Conservation (phyloP, 2,329 filamentous ascomycete species). For the Trichoderma lentiforme region DNA sequence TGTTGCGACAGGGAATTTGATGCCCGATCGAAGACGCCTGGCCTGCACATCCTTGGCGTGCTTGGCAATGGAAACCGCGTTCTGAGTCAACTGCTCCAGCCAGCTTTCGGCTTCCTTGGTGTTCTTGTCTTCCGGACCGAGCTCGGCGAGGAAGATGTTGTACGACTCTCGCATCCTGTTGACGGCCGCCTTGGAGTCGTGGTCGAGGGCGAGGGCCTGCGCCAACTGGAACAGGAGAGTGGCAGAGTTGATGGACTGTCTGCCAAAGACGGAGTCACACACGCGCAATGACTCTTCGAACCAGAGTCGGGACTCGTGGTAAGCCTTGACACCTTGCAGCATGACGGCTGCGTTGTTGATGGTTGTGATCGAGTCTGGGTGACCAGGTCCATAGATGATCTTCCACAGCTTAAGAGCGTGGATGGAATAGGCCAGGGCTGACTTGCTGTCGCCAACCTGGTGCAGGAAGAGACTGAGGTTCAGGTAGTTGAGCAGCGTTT, state of each 20-base stretch:
- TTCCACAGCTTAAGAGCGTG: slow-evolving; percentile 96
- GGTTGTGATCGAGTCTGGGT: slow-evolving; percentile 97
- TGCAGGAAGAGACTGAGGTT: slow-evolving; percentile 95
- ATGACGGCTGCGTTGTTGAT: slow-evolving; percentile 99
- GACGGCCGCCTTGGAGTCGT: slow-evolving; percentile 88
- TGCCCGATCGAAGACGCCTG: slow-evolving; percentile 65
- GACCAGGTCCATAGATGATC: slow-evolving; percentile 87
- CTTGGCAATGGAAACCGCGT: slow-evolving; percentile 90
- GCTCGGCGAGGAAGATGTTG: slow-evolving; percentile 85
- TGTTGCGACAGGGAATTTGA: slow-evolving; percentile 56
- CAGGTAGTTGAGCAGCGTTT: slow-evolving; percentile 92
- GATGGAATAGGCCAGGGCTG: slow-evolving; percentile 82
- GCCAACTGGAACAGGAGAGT: slow-evolving; percentile 96
- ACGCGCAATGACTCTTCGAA: slow-evolving; percentile 90
- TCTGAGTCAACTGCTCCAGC: slow-evolving; percentile 94
- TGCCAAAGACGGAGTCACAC: slow-evolving; percentile 86
- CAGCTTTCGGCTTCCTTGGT: slow-evolving; percentile 97
- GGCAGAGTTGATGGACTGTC: slow-evolving; percentile 86
- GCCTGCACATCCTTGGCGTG: slow-evolving; percentile 84
- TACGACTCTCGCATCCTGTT: slow-evolving; percentile 93
- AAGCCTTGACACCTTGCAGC: slow-evolving; percentile 93
- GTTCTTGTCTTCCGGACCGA: slow-evolving; percentile 90
- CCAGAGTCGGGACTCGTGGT: slow-evolving; percentile 92
- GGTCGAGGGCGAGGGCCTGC: slow-evolving; percentile 91
- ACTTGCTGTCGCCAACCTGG: slow-evolving; percentile 82